These are phyloP conservation scores for Tulasnella sp. DNA, from an alignment of 768 basidiomycete species.

Conservation along the genomic window DNA sequence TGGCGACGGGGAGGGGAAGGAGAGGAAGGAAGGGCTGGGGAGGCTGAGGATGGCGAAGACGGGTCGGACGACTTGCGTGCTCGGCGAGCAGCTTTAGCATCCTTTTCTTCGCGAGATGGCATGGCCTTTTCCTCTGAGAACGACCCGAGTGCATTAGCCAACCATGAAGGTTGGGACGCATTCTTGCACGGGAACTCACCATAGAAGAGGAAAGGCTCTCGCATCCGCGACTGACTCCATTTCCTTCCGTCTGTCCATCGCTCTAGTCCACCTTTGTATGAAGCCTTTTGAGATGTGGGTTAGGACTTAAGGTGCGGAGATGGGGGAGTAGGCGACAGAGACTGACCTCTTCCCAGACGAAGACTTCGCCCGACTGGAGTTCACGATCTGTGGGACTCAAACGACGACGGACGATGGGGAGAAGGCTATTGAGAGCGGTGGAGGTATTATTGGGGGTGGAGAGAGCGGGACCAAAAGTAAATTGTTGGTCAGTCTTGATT, in stretches of 20 bases:
- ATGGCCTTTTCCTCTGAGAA: conserved; percentile 60
- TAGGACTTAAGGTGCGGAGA: background rate
- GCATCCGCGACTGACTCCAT: conserved; percentile 82
- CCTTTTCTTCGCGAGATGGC: conserved; percentile 68
- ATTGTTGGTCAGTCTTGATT: background rate
- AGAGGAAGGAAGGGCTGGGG: background rate
- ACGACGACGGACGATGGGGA: conserved; percentile 64
- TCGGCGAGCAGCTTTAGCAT: conserved; percentile 69
- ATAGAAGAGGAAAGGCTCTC: conserved; percentile 67
- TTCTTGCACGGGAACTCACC: conserved; percentile 26
- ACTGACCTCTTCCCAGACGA: conserved; percentile 66
- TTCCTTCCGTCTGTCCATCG: conserved; percentile 78
- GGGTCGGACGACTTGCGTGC: conserved; percentile 44
- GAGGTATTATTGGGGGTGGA: background rate
- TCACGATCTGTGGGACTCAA: conserved; percentile 64
- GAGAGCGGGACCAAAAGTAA: background rate
- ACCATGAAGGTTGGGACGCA: background rate
- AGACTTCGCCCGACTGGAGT: conserved; percentile 63
- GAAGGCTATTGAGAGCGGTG: conserved; percentile 35
- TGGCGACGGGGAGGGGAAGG: conserved; percentile 51
- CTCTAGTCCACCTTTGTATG: conserved; percentile 54
- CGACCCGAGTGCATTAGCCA: background rate
- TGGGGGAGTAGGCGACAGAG: background rate
- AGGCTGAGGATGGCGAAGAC: background rate
- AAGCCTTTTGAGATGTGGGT: conserved; percentile 34